These are phyloP conservation scores for Ceratopteris richardii DNA, from an alignment of 75 land plant genomes.

Conservation along the genomic window DNA sequence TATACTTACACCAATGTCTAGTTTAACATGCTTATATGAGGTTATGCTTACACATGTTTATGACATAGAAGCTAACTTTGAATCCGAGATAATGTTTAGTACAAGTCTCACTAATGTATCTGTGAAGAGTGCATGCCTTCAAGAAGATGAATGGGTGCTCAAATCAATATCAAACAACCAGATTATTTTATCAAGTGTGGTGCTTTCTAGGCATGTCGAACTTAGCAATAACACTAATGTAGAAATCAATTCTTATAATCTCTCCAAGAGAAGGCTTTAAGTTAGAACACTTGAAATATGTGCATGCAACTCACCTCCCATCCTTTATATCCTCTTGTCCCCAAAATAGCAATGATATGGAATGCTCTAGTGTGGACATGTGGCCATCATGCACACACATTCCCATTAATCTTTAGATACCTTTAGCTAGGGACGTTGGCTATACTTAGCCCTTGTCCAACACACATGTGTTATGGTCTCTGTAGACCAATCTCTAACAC, in stretches of 20 bases:
- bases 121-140: neutral
- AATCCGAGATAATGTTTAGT: neutral
- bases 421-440: no score
- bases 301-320: no score
- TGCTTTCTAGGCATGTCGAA: neutral
- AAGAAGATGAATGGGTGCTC: neutral
- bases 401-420: no score
- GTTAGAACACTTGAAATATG: no score
- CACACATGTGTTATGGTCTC: no score
- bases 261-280: neutral
- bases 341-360: no score
- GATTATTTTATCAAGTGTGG: neutral
- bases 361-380: no score
- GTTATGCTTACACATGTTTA: conserved; percentile 42
- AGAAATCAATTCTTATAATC: no score
- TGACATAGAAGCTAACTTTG: neutral
- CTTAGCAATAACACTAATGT: neutral
- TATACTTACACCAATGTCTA: neutral
- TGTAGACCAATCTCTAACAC: no score
- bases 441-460: no score
- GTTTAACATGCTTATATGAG: neutral
- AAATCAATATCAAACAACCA: neutral
- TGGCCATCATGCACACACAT: no score
- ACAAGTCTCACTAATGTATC: neutral
- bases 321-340: no score